These are phyloP conservation scores for Aspergillus sp. DNA, from an alignment of 2,329 filamentous ascomycete species.

Conservation along the genomic window DNA sequence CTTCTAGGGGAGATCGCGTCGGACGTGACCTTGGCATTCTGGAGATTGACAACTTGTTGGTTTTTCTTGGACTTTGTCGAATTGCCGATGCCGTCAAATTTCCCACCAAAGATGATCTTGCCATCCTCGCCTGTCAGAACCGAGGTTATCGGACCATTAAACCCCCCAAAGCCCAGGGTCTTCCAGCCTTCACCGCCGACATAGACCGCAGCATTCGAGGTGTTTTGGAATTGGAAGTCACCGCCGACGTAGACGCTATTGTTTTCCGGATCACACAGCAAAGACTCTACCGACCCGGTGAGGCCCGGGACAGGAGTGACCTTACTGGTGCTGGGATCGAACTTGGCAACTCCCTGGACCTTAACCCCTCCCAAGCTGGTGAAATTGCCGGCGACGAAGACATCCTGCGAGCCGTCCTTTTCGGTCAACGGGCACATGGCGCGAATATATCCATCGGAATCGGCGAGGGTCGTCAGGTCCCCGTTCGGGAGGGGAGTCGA, in stretches of 20 bases:
- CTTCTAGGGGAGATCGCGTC: slow-evolving; percentile 51
- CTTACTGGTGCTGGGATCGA: slow-evolving; percentile 62
- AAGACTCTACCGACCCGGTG: slow-evolving; percentile 68
- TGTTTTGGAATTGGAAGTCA: slow-evolving; percentile 69
- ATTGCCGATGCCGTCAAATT: slow-evolving; percentile 82
- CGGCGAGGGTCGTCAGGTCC: slow-evolving; percentile 63
- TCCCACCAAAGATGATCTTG: slow-evolving; percentile 85
- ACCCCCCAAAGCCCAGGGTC: slow-evolving; percentile 81
- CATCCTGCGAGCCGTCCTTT: slow-evolving; percentile 59
- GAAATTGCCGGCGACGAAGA: slow-evolving; percentile 90
- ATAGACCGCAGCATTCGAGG: slow-evolving; percentile 87
- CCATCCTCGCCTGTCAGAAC: slow-evolving; percentile 73
- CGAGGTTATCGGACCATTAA: slow-evolving; percentile 84
- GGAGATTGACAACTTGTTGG: slow-evolving; percentile 75
- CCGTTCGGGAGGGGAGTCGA: slow-evolving; percentile 79
- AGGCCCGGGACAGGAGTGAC: slow-evolving; percentile 73
- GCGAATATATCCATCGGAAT: slow-evolving; percentile 75
- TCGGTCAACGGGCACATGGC: slow-evolving; percentile 75
- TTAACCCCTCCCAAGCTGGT: slow-evolving; percentile 73
- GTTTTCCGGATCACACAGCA: slow-evolving; percentile 71
- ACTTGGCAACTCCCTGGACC: slow-evolving; percentile 71
- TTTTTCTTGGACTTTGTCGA: slow-evolving; percentile 51
- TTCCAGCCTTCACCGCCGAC: slow-evolving; percentile 59
- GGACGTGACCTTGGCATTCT: slow-evolving; percentile 64
- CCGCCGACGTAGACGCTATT: slow-evolving; percentile 88